Percentiles rank a stretch among this genome's conserved stretches.
Conservation (phyloP, 768 basidiomycete genomes). For the Saitozyma podzolica region DNA sequence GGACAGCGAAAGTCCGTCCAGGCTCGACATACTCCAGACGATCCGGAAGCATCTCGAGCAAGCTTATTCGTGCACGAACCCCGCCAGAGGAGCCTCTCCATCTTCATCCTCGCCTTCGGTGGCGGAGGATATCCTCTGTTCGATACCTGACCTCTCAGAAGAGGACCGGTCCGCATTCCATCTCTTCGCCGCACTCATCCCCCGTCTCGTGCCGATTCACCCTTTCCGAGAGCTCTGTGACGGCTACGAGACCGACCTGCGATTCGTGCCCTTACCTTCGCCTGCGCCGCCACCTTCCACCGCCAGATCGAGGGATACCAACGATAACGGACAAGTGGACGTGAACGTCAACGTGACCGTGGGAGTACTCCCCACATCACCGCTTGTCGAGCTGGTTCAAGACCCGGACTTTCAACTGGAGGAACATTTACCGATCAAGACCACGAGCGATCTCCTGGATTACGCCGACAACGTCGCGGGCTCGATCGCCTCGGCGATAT, state of each 20-base stretch:
- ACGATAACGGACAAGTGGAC: neutral
- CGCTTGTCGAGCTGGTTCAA: neutral
- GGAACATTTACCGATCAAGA: conserved; percentile 46
- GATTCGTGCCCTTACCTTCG: conserved; percentile 27
- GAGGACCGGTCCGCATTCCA: conserved; percentile 39
- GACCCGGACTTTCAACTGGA: conserved; percentile 7
- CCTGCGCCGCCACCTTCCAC: neutral
- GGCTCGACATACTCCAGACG: conserved; percentile 13
- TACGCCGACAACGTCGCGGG: conserved; percentile 55
- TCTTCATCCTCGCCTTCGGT: too few relatives aligned
- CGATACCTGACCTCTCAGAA: conserved; percentile 24
- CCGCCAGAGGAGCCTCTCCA: too few relatives aligned
- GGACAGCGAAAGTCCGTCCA: neutral
- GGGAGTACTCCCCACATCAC: neutral
- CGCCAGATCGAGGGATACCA: neutral
- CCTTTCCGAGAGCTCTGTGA: conserved; percentile 48
- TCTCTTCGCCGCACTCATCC: conserved; percentile 40
- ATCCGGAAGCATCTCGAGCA: conserved; percentile 26
- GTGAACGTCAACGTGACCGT: neutral
- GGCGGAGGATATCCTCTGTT: conserved; percentile 18
- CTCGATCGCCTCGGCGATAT: conserved; percentile 52
- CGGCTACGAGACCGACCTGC: conserved; percentile 46
- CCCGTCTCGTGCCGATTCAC: conserved; percentile 39
- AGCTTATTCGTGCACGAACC: conserved; percentile 10
- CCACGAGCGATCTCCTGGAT: conserved; percentile 44